phyloP scores from a whole-genome alignment of 768 basidiomycete species.

The Rickenella mellea region DNA sequence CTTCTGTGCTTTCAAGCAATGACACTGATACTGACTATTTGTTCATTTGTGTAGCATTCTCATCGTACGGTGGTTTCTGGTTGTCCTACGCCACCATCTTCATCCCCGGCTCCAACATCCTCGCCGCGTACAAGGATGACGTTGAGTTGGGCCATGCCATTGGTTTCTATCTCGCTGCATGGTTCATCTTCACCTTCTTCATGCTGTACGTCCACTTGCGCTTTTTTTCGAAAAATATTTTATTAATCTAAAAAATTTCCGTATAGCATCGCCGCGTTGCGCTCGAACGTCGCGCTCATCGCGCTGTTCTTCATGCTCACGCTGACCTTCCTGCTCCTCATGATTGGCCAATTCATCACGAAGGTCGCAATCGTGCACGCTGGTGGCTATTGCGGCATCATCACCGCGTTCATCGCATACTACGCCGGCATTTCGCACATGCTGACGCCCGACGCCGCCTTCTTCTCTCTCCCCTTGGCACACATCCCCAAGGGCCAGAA shows the following conservation, averaged over 20 bases:
- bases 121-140: conserved; percentile 35
- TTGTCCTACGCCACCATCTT: conserved; percentile 69
- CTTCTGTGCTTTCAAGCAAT: too few relatives aligned
- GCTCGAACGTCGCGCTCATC: conserved; percentile 39
- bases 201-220: conserved; percentile 41
- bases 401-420: conserved; percentile 38
- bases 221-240: neutral
- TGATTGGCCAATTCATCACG: conserved; percentile 26
- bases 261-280: conserved; percentile 38
- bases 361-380: conserved; percentile 19
- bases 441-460: conserved; percentile 26
- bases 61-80: conserved; percentile 84
- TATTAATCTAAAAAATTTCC: neutral
- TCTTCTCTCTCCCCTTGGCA: conserved; percentile 31
- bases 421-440: conserved; percentile 34
- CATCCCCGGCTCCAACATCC: conserved; percentile 60
- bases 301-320: conserved; percentile 43
- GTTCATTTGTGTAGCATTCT: conserved; percentile 60
- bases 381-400: conserved; percentile 35
- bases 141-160: conserved; percentile 46
- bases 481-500: neutral
- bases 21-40: too few relatives aligned
- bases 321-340: conserved; percentile 42
- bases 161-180: conserved; percentile 65
- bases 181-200: conserved; percentile 66